Conservation (phyloP, 169 alveolate species). For the Plasmodium berghei region DNA sequence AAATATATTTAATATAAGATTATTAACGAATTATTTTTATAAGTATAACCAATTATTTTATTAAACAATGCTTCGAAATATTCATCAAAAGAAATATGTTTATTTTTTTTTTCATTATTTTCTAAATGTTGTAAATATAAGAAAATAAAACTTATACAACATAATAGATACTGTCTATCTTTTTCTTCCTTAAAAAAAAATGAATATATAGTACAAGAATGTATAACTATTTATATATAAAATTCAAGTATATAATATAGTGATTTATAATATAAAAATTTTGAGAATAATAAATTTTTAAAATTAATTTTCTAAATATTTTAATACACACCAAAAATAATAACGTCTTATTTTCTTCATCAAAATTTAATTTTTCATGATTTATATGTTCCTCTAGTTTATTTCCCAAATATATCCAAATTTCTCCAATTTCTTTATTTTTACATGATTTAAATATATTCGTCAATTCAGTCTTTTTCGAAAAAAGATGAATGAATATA, state of each 20-base stretch:
- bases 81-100: constrained; percentile 16
- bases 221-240: background rate
- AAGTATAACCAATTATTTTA: constrained; percentile 35
- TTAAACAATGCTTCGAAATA: constrained; percentile 15
- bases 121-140: constrained; percentile 49
- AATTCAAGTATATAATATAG: no score
- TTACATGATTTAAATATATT: constrained; percentile 23
- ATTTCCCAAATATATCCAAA: constrained; percentile 26
- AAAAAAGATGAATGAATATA: no score
- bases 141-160: constrained; percentile 28
- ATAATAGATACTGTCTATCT: constrained; percentile 34
- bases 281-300: no score
- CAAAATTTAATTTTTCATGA: constrained; percentile 32
- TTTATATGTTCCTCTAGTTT: constrained; percentile 25
- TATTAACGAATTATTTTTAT: no score
- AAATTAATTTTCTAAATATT: no score
- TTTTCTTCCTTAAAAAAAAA: constrained; percentile 48
- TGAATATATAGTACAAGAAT: background rate
- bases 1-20: no score
- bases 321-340: constrained; percentile 18
- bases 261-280: no score
- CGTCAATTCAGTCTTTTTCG: constrained; percentile 12
- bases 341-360: constrained; percentile 37
- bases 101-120: constrained; percentile 15
- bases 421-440: constrained; percentile 23